Conservation (phyloP, 306 rosid species). For the Medicago arabica region DNA sequence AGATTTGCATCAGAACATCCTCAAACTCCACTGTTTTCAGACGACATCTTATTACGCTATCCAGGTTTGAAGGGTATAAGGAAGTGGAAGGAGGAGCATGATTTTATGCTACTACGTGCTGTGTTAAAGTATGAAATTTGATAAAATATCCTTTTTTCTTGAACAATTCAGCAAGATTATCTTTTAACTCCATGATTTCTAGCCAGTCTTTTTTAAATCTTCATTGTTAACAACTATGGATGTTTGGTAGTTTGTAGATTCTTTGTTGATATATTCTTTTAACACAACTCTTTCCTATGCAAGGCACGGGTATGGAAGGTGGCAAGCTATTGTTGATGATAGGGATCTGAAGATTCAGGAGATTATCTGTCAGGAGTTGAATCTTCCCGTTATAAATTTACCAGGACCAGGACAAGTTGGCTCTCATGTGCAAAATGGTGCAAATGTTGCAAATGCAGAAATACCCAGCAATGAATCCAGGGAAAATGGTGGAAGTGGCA, state of each 20-base stretch:
- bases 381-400: constrained; percentile 80
- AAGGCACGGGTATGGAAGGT: constrained; percentile 99
- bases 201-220: background rate
- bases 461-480: constrained; percentile 58
- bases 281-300: constrained; percentile 30
- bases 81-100: constrained; percentile 95
- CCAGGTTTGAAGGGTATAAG: constrained; percentile 84
- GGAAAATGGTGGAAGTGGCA: constrained; percentile 74
- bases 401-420: constrained; percentile 72
- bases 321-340: constrained; percentile 98
- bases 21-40: constrained; percentile 66
- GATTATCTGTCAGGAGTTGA: constrained; percentile 90
- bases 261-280: constrained; percentile 23
- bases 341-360: constrained; percentile 91
- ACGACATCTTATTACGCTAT: constrained; percentile 73
- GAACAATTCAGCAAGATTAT: constrained; percentile 10
- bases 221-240: background rate
- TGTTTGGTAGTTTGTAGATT: constrained; percentile 35
- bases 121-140: constrained; percentile 71
- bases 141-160: constrained; percentile 28
- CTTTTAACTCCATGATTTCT: constrained; percentile 15
- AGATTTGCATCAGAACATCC: constrained; percentile 64
- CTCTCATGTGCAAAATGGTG: constrained; percentile 68
- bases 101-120: constrained; percentile 69
- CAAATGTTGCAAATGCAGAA: constrained; percentile 53